Base-by-base conservation (phyloP, 495 filamentous ascomycete genomes). In the Bryoglossum gracile region DNA sequence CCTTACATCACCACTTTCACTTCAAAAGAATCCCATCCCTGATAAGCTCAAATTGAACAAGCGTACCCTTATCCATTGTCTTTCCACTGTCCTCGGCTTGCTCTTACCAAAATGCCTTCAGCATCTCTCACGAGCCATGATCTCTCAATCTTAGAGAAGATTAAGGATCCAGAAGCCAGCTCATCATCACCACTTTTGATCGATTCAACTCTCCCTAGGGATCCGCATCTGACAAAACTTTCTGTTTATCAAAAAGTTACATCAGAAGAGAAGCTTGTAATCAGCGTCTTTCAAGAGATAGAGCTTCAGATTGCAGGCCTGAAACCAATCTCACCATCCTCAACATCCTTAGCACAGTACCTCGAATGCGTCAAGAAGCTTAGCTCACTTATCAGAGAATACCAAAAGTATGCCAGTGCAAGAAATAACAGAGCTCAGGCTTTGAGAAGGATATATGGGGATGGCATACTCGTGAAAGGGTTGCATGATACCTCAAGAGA, bases 351-450 rank as follows among this genome's bases (percentile, higher is more conserved):
- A 4, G n/a, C 47, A 4, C 40, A 44, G 37, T 77, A 76, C 45
- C 65, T 61, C 9, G 43, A 60, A 26, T 66, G 66, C 37, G 57
- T 75, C 39, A 53, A 59, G 8, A 59, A 46, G 6, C 68, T 92
- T 3, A 68, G 70, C 16, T 48, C 62, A 8, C 65, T 94, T 1
- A 73, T 89, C 26, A 51, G 53, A 2, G 55, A 74, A 14, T 57
- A 82, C 41, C 86, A 84, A 1, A 65, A 65, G 5, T 94, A 92
- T 56, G 85, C 87, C 1, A 81, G 81, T 37, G 84, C 78, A 0
- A 77, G 80, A 51, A 84, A 83, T 51, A 94, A 95, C 61, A 74
- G 85, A 35, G 87, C 86, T 3, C 87, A 92, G 54, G 75, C 80
- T 11, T 54, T 79, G 0, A 73, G 88, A 4, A 66, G 85, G 47